Conservation (phyloP, 1,139 yeast species). For the Debaryomycetaceae sp. region DNA sequence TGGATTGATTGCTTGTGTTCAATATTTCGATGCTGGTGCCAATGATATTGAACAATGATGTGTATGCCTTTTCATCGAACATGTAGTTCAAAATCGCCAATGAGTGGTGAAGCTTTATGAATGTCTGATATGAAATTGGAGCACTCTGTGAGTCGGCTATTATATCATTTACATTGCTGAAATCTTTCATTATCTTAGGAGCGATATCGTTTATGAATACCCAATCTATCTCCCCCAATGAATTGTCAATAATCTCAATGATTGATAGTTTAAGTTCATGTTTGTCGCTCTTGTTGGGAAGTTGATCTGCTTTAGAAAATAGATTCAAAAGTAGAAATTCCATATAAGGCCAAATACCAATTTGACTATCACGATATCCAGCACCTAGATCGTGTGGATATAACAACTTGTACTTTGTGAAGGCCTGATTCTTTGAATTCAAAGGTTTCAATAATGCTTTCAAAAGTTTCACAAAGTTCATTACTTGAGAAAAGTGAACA, state of each 20-base stretch:
- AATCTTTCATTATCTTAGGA: constrained; percentile 23
- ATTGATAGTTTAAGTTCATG: constrained; percentile 52
- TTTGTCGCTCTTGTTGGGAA: constrained; percentile 33
- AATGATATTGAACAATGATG: constrained; percentile 53
- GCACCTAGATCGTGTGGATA: constrained; percentile 67
- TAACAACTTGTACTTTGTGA: constrained; percentile 41
- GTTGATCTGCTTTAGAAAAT: constrained; percentile 42
- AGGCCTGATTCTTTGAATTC: constrained; percentile 22
- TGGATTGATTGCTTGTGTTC: constrained; percentile 27
- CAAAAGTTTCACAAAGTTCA: constrained; percentile 59
- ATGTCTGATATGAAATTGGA: constrained; percentile 28
- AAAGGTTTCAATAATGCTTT: constrained; percentile 29
- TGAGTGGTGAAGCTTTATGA: constrained; percentile 63
- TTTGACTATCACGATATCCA: constrained; percentile 49
- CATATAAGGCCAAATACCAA: constrained; percentile 78
- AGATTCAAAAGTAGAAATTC: constrained; percentile 70
- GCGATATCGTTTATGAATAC: constrained; percentile 47
- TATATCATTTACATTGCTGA: constrained; percentile 48
- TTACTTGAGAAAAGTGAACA: constrained; percentile 49
- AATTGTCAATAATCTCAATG: constrained; percentile 47
- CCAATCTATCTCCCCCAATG: constrained; percentile 64
- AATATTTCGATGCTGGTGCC: constrained; percentile 52
- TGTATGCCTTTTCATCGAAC: constrained; percentile 56
- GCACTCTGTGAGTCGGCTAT: constrained; percentile 29
- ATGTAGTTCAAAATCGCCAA: constrained; percentile 59